Evolutionary conservation across 768 basidiomycete species (phyloP).

Genomic region (Coprinellus aureogranulatus): DNA sequence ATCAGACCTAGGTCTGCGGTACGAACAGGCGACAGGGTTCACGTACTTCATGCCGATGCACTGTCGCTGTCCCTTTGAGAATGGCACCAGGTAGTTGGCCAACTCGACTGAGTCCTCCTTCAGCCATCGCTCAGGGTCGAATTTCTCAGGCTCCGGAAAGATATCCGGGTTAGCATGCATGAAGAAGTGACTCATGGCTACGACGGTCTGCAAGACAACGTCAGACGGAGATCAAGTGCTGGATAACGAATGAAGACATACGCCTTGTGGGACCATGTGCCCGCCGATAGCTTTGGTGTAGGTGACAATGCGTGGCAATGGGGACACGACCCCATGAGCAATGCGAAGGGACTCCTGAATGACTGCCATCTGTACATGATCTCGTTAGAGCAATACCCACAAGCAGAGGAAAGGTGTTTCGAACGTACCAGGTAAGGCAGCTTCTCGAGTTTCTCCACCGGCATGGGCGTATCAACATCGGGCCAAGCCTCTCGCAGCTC

Average conservation of each 20-base stretch:
- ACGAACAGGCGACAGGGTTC: background rate
- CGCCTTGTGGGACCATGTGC: conserved; percentile 34
- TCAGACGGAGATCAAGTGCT: background rate
- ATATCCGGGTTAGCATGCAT: conserved; percentile 38
- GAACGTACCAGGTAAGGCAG: conserved; percentile 43
- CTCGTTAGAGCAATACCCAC: background rate
- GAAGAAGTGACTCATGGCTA: conserved; percentile 38
- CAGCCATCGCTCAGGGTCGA: conserved; percentile 45
- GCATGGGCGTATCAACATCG: conserved; percentile 27
- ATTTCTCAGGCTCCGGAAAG: conserved; percentile 38
- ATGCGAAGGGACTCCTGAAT: conserved; percentile 46
- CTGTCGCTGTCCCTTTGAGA: conserved; percentile 45
- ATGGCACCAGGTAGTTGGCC: conserved; percentile 40
- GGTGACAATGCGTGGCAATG: conserved; percentile 38
- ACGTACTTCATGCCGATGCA: conserved; percentile 46
- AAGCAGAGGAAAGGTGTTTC: too few relatives aligned
- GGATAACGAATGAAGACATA: conserved; percentile 16
- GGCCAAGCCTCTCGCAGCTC: conserved; percentile 42
- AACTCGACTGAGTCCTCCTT: conserved; percentile 30
- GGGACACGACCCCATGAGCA: conserved; percentile 36
- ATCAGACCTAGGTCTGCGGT: background rate
- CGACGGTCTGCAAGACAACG: conserved; percentile 30
- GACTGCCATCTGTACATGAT: conserved; percentile 38
- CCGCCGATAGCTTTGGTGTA: conserved; percentile 33
- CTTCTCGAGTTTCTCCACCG: conserved; percentile 39